Conservation (phyloP, 1,284 basidiomycete species). For the Cutaneotrichosporon dermatis region DNA sequence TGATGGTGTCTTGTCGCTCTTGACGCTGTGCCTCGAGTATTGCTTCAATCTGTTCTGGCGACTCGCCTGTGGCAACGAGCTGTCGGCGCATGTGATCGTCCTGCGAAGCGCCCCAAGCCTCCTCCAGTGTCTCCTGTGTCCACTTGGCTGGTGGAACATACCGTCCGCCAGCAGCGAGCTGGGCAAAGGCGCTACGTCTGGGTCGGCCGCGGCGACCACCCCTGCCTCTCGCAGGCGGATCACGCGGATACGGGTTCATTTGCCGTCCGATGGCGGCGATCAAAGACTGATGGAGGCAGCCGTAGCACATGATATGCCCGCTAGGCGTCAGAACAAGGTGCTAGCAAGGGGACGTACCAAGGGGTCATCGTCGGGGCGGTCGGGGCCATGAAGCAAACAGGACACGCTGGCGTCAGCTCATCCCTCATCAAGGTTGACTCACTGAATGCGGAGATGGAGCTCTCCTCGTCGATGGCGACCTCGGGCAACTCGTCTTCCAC, state of each 20-base stretch:
- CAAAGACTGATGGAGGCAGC: constrained; percentile 39
- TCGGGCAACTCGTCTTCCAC: constrained; percentile 1
- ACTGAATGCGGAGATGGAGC: constrained; percentile 16
- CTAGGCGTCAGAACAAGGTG: constrained; percentile 17
- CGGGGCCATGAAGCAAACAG: constrained; percentile 40
- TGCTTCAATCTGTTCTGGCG: constrained; percentile 17
- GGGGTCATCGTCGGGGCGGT: constrained; percentile 35
- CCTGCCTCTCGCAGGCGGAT: background rate
- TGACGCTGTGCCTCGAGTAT: constrained; percentile 9
- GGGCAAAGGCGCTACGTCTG: constrained; percentile 9
- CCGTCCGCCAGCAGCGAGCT: background rate
- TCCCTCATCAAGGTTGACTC: background rate
- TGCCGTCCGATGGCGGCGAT: constrained; percentile 37
- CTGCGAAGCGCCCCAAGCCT: constrained; percentile 7
- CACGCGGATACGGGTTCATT: constrained; percentile 28
- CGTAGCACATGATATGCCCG: constrained; percentile 42
- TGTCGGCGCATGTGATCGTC: background rate
- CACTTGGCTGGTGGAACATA: constrained; percentile 25
- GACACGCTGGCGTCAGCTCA: constrained; percentile 31
- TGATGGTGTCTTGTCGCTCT: constrained; percentile 15
- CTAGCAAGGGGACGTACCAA: constrained; percentile 26
- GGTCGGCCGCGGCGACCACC: background rate
- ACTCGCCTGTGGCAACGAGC: constrained; percentile 2
- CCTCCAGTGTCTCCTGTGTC: constrained; percentile 23
- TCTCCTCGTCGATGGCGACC: constrained; percentile 11